Evolutionary conservation across 2,329 filamentous ascomycete genomes (phyloP), one percentile per base, ranked within the genome.

Genomic region (Chaetomium sp.): DNA sequence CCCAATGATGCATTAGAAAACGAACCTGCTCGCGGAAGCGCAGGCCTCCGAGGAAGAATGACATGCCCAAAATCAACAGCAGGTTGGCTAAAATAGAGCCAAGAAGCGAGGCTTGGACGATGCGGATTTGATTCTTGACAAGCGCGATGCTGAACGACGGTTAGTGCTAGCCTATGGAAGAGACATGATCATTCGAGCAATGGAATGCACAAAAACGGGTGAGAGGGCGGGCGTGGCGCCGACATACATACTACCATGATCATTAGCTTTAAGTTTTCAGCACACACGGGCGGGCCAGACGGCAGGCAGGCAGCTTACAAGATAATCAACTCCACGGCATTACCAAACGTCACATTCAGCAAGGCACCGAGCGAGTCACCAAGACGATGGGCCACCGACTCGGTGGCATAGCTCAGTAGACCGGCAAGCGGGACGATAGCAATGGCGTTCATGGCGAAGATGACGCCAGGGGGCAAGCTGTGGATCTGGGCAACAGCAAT

Each of bases 31-130:
- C 91, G 68, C 88, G 86, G 70, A 84, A 96, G 60, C 90, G 85
- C 53, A 96, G 75, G 60, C 91, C 91, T 66, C 91, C 91, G 32
- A 95, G 74, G 52, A 95, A 80, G 71, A 96, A 96, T 55, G 86
- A 85, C 90, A 96, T 96, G 66, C 91, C 91, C 64, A 96, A 74
- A 67, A 95, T 95, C 58, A 96, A 79, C 32, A 96, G 78, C 54
- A 96, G 73, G 67, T 96, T 96, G 61, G 91, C 87, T 61, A 96
- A 75, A 64, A 96, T 95, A 1, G 90, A 95, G 43, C 91, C 91
- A 35, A 96, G 78, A 50, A 96, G 76, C 0, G 91, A 95, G 11
- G 91, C 90, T 72, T 96, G 91, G 32, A 96, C 91, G 63, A 96
- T 92, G 58, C 88, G 85, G 59, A 96, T 94, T 75, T 96, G 84